A percentile compares a stretch with the other conserved stretches of the same genome.
Evolutionary conservation across 192 early-diverging fungal species (phyloP).

Genomic region (Linnemannia zychae): DNA sequence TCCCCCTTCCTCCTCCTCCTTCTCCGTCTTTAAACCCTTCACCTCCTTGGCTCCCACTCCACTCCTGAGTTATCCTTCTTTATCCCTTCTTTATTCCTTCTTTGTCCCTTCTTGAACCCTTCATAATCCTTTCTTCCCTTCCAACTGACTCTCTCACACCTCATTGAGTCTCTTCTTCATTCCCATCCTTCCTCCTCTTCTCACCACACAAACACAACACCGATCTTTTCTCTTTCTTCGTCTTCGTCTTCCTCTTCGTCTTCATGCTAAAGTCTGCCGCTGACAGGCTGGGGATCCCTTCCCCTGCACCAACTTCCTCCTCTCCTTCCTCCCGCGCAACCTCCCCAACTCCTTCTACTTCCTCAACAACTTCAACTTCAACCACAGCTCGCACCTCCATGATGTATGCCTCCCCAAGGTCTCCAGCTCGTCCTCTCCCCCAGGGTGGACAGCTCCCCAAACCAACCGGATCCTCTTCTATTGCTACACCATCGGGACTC

Average conservation of each 20-base stretch:
- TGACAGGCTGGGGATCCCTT: constrained; percentile 16
- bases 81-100: background rate
- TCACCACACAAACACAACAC: background rate
- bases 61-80: background rate
- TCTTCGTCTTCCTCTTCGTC: background rate
- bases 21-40: constrained; percentile 3
- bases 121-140: background rate
- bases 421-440: constrained; percentile 8
- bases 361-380: constrained; percentile 5
- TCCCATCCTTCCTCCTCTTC: background rate
- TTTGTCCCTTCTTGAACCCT: background rate
- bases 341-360: constrained; percentile 16
- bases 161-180: background rate
- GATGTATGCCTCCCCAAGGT: constrained; percentile 10
- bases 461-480: background rate
- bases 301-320: constrained; percentile 19
- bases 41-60: background rate
- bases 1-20: background rate
- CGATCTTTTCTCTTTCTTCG: background rate
- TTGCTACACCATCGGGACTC: background rate
- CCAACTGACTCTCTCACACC: background rate
- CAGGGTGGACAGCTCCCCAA: constrained; percentile 17
- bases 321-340: constrained; percentile 26
- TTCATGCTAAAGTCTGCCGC: constrained; percentile 21
- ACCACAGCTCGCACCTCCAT: constrained; percentile 28